Base-by-base conservation (phyloP, 768 basidiomycete species). In the Leccinum subgranulosum region DNA sequence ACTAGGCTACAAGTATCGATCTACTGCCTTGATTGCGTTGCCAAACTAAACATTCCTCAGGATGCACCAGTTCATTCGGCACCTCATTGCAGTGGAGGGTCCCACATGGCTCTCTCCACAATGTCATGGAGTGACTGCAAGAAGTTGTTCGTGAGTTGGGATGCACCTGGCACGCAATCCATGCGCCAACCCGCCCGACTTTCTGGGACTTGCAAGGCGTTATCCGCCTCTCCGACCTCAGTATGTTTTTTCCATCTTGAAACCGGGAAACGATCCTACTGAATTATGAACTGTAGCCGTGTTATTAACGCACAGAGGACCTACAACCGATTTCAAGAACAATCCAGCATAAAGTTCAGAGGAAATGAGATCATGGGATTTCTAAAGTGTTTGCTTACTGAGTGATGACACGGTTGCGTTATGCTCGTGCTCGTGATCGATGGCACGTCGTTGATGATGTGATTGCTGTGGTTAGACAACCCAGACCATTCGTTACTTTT, bases 301-400 rank as follows among this genome's bases (percentile, higher is more conserved):
- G 27, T 54, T 69, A 51, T 64, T 61, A 56, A 71, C 64, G 4
- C 11, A 46, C n/a, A 25, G 51, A 47, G 71, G 70, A 8, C 59
- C 69, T 23, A 80, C 79, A 0, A 87, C 96, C 57, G 83, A 96
- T 69, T 98, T 94, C 68, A 82, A 86, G 64, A 77, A 88, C 66
- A 78, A 82, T n/a, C 68, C 69, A 1, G 84, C 90, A 3, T 85
- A 91, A 69, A 81, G 88, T 91, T 89, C 31, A 63, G 60, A 58
- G 23, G 1, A 51, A 43, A 27, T 49, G 27, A 5, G 27, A 27
- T 27, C 27, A 27, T 27, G 55, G 25, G 34, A 19, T 29, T 31
- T 4, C 31, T 55, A 49, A 21, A 5, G 6, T 29, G 4, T 15
- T 41, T 64, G 57, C 54, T 56, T 48, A 52, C 47, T 48, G 45